Evolutionary conservation across 306 rosid species (phyloP), one percentile per base, ranked within the genome.

Genomic region (Malus orientalis): DNA sequence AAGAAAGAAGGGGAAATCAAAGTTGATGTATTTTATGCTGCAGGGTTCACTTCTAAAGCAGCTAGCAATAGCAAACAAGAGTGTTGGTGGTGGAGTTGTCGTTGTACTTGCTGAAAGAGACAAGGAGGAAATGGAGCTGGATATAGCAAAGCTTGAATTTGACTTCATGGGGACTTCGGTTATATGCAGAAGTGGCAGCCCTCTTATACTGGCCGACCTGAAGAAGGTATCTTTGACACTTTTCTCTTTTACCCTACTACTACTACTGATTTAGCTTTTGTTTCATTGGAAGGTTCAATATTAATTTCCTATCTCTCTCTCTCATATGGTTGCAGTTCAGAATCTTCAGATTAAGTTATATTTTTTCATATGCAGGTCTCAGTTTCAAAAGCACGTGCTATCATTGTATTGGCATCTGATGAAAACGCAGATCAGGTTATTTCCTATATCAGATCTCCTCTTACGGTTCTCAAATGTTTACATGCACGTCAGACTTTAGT

Each of bases 21-120:
- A 58, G 23, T 8, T 18, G 69, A 67, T 82, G 40, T 36, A 9
- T 23, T 81, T 58, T 27, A 12, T 15, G 33, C 79, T 76, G 73
- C 75, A 94, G 98, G 97, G 98, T 73, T 94, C 98, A 74, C 98
- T 94, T 82, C 74, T 94, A 82, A 94, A 94, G 89, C 98, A 94
- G 88, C 87, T 94, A 44, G 97, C 97, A 61, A 92, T 94, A 54
- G 98, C 98, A 80, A 94, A 94, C 81, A 89, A 89, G 90, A 94
- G 98, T 77, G 69, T 94, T 47, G 98, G 96, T 53, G 98, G 98
- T 61, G 96, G 96, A 45, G 93, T 94, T 67, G 89, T 94, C 69
- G 98, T 94, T 71, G 96, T 94, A 73, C 98, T 92, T 86, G 98
- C 98, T 53, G 98, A 94, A 85, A 88, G 92, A 88, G 98, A 94